phyloP scores from a whole-genome alignment of 352 stramenopile genomes.

The Globisporangium alternatum region DNA sequence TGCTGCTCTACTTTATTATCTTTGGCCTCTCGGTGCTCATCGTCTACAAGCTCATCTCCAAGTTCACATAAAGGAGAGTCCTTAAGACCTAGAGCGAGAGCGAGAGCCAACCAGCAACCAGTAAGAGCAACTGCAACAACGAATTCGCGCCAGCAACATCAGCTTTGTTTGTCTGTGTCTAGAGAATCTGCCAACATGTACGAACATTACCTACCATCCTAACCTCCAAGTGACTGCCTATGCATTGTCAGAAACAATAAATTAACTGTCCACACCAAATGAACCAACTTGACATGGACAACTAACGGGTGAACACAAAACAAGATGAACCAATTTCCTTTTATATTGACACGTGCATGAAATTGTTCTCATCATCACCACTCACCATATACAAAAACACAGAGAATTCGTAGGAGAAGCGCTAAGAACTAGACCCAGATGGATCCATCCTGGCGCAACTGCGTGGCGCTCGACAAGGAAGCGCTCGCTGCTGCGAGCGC shows the following conservation, averaged over 20 bases:
- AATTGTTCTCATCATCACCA: no score
- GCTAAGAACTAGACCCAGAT: slow-evolving; percentile 24
- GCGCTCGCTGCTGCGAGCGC: slow-evolving; percentile 16
- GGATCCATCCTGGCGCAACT: slow-evolving; percentile 7
- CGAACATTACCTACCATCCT: neutral
- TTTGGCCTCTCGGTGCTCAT: slow-evolving; percentile 66
- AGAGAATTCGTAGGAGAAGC: neutral
- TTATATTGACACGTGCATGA: no score
- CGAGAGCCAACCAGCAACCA: neutral
- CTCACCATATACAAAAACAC: neutral
- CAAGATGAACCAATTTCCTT: no score
- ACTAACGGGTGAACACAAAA: no score
- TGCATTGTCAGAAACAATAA: neutral
- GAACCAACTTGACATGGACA: no score
- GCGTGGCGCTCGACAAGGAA: slow-evolving; percentile 11
- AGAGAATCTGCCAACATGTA: neutral
- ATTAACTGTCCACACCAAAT: no score
- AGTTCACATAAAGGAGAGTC: slow-evolving; percentile 36
- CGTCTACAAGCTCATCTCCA: slow-evolving; percentile 66
- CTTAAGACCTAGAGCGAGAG: neutral
- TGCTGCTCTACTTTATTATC: slow-evolving; percentile 80
- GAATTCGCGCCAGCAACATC: neutral
- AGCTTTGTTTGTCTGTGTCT: neutral
- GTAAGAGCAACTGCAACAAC: neutral
- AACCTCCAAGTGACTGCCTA: no score